These are phyloP conservation scores for Saccharomycopsis hybrid DNA, from an alignment of 1,139 yeast genomes.

Conservation along the genomic window DNA sequence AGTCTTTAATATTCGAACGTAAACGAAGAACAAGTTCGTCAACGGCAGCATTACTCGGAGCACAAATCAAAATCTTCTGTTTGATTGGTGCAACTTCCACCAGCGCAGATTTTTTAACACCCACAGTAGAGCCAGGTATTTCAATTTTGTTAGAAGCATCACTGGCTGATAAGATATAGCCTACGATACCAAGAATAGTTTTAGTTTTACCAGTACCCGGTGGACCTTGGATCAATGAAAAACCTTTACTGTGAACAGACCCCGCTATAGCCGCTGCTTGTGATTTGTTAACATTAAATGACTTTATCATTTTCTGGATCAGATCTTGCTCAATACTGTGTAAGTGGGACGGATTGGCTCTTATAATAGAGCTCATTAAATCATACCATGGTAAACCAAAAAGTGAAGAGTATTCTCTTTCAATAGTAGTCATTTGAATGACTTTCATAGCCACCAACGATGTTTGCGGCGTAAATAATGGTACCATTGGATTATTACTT, in stretches of 20 bases:
- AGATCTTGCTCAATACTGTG: conserved; percentile 36
- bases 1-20: conserved; percentile 59
- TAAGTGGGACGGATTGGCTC: conserved; percentile 46
- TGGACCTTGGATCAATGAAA: conserved; percentile 93
- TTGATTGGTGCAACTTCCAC: conserved; percentile 32
- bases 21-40: conserved; percentile 91
- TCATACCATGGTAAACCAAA: conserved; percentile 80
- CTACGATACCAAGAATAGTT: conserved; percentile 88
- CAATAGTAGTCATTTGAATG: conserved; percentile 84
- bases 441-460: conserved; percentile 63
- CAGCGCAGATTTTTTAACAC: no score
- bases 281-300: conserved; percentile 68
- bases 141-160: conserved; percentile 23
- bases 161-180: conserved; percentile 51
- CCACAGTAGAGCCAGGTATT: no score
- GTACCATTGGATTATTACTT: conserved; percentile 42
- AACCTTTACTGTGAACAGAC: conserved; percentile 62
- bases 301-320: conserved; percentile 36
- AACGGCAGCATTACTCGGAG: conserved; percentile 98
- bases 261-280: conserved; percentile 88
- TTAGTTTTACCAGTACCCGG: conserved; percentile 99
- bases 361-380: conserved; percentile 53
- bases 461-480: conserved; percentile 56
- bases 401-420: conserved; percentile 84
- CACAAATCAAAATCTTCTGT: conserved; percentile 74